Base-by-base conservation (phyloP, 805 yeast species). In the Starmera amethionina region DNA sequence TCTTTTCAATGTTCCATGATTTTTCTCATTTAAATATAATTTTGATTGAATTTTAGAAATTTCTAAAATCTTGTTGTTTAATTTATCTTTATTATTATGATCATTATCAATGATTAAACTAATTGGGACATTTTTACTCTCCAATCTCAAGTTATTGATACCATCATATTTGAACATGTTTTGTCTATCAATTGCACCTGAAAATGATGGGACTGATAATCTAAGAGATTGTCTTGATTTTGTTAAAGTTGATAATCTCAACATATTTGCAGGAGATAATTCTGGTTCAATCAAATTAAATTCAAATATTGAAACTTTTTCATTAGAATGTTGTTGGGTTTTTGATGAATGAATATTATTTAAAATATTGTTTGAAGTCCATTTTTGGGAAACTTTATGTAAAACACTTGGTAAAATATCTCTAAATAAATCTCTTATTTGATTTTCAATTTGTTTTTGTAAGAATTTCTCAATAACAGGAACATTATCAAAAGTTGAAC, bases 401-500 rank as follows among this genome's bases (percentile, higher is more conserved):
- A 87, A 68, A 36, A 86, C 75, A 10, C 86, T 77, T 2, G 96
- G 96, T 40, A 87, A 68, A 39, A 86, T 82, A 55, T 87, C 96
- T 45, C 93, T 68, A 61, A 87, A 87, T 45, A 87, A 65, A 39
- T 81, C 85, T 40, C 94, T 65, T 30, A 87, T 79, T 56, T 84
- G 93, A 40, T 68, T 72, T 55, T 87, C 95, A 44, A 87, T 87
- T 55, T 86, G 93, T 36, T 74, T 73, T 55, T 87, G 95, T 45
- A 87, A 61, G 49, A 85, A 83, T 43, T 77, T 73, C n/a, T 94
- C 93, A 50, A 87, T 75, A 1, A 88, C 88, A 38, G 82, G 82
- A 35, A 87, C 82, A 33, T 79, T 75, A 61, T 87, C 95, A 59
- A 87, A 87, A n/a, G 95, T 81, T 5, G 94, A 83, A 46, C 79